Percentiles rank a stretch among this genome's conserved stretches.
Evolutionary conservation across 2,329 filamentous ascomycete species (phyloP).

Genomic region (Colletotrichum orbiculare): DNA sequence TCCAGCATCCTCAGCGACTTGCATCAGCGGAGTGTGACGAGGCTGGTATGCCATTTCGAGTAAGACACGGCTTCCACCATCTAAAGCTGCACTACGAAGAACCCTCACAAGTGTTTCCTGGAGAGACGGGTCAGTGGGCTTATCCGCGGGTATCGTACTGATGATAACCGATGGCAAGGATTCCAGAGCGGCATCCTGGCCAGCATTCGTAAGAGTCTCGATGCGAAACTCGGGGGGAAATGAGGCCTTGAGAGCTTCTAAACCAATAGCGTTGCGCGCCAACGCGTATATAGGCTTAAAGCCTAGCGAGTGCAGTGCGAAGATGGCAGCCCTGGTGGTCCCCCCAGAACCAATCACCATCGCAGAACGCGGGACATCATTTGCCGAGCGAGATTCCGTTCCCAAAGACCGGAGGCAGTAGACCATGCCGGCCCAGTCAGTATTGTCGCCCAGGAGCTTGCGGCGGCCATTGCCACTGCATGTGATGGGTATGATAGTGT

Average conservation of each 20-base stretch:
- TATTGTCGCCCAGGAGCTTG: constrained; percentile 86
- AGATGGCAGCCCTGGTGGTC: constrained; percentile 91
- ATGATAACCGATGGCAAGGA: constrained; percentile 77
- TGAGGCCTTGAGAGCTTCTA: constrained; percentile 72
- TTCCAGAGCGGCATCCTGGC: neutral
- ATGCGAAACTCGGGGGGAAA: constrained; percentile 83
- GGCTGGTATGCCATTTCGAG: constrained; percentile 99
- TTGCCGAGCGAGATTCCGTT: constrained; percentile 54
- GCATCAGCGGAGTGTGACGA: constrained; percentile 83
- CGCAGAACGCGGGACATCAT: constrained; percentile 58
- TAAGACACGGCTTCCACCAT: constrained; percentile 67
- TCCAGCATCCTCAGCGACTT: constrained; percentile 78
- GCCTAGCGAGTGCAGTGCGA: constrained; percentile 84
- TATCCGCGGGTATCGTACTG: constrained; percentile 90
- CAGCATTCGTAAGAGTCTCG: constrained; percentile 59
- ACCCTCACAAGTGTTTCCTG: constrained; percentile 70
- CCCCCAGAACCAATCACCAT: constrained; percentile 93
- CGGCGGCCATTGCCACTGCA: constrained; percentile 32
- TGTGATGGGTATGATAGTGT: constrained; percentile 82
- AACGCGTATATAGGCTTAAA: constrained; percentile 89
- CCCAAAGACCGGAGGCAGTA: constrained; percentile 79
- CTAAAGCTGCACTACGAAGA: constrained; percentile 54
- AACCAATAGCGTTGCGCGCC: constrained; percentile 78
- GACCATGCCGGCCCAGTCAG: constrained; percentile 94
- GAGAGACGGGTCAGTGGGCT: constrained; percentile 80